Evolutionary conservation across 305 asterid species (phyloP).

Genomic region (Galium porrigens): DNA sequence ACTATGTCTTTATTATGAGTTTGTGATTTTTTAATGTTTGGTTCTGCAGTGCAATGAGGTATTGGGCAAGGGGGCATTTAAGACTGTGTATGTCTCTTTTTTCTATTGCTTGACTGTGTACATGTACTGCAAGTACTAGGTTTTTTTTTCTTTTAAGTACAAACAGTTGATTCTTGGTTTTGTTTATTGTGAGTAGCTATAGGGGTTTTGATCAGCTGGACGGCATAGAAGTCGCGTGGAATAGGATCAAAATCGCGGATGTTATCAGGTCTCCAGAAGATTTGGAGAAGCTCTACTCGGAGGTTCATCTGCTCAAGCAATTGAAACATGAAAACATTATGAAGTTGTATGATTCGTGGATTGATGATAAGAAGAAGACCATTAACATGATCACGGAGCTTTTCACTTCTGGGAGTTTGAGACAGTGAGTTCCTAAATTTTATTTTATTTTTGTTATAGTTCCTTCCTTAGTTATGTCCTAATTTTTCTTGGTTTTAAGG

Average conservation of each 20-base stretch:
- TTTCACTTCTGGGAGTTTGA: slow-evolving; percentile 77
- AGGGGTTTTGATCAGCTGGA: slow-evolving; percentile 66
- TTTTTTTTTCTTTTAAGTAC: neutral
- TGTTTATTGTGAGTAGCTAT: slow-evolving; percentile 29
- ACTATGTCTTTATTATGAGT: neutral
- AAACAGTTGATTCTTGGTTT: neutral
- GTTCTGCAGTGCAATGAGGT: slow-evolving; percentile 51
- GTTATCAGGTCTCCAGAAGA: slow-evolving; percentile 42
- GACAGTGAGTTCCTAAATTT: slow-evolving; percentile 54
- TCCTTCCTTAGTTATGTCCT: neutral
- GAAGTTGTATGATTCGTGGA: slow-evolving; percentile 57
- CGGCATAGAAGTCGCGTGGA: slow-evolving; percentile 95
- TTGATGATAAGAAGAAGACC: slow-evolving; percentile 69
- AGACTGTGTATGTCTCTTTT: slow-evolving; percentile 52
- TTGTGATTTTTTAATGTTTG: neutral
- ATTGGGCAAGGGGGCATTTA: slow-evolving; percentile 75
- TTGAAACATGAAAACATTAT: slow-evolving; percentile 68
- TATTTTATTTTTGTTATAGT: too few relatives aligned
- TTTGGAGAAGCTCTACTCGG: slow-evolving; percentile 54
- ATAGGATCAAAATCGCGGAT: slow-evolving; percentile 45
- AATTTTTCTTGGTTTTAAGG: slow-evolving; percentile 22
- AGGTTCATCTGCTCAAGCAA: slow-evolving; percentile 56
- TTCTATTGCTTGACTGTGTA: neutral
- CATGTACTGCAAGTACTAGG: neutral
- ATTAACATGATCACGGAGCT: slow-evolving; percentile 86